Evolutionary conservation across 2,329 filamentous ascomycete genomes (phyloP), one percentile per base, ranked within the genome.

Genomic region (Cryphonectria parasitica): DNA sequence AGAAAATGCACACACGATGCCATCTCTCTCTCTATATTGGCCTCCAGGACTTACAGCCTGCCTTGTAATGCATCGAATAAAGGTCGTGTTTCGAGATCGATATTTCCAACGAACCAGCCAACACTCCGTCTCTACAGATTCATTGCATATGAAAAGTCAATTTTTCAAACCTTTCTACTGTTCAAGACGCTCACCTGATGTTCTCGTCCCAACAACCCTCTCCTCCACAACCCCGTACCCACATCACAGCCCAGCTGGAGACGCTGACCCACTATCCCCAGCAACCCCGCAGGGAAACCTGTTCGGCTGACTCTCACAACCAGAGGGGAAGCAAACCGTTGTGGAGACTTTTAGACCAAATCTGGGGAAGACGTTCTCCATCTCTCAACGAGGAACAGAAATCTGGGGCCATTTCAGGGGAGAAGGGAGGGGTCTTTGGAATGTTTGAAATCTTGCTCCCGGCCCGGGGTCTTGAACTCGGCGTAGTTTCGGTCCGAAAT

Each of bases 401-500:
- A 61, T n/a, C 19, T 39, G 36, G 36, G 36, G 36, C 36, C 36
- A 39, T 13, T 39, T 13, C 36, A 39, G 11, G 36, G 36, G 36
- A 36, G 36, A 11, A 10, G 36, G 58, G 58, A 10, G 34, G 58
- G 5, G 22, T 5, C 15, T 22, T 3, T 34, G 34, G 17, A 19
- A 22, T 34, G 25, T 7, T 52, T 34, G 39, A 19, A 5, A 22
- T 25, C 28, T 19, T 19, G n/a, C n/a, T 52, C 13, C 43, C 34
- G 34, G 34, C 34, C 34, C 34, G 34, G 31, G 19, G n/a, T 39
- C 25, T 39, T 49, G 22, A 28, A 11, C 41, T 73, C 73, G 73
- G 73, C 66, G 41, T 65, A 69, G 63, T 68, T 73, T 74, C 62
- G 69, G 71, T 31, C 69, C 73, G 73, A 74, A 68, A 39, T 69